Evolutionary conservation across 768 basidiomycete species (phyloP).

Genomic region (Ephemerocybe angulata): DNA sequence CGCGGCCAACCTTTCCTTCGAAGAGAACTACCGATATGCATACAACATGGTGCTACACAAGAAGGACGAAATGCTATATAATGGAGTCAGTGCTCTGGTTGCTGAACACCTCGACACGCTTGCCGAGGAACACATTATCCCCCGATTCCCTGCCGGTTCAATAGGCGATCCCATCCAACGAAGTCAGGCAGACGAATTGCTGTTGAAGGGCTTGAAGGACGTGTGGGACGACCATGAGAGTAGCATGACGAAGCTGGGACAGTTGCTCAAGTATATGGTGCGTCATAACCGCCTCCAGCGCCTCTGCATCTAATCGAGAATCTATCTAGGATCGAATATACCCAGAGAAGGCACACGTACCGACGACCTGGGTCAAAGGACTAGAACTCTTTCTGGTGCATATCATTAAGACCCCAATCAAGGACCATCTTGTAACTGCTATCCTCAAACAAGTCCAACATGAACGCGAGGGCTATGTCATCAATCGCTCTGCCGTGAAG

Average conservation of each 20-base stretch:
- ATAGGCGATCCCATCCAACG: conserved; percentile 67
- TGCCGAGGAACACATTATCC: conserved; percentile 70
- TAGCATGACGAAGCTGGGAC: conserved; percentile 83
- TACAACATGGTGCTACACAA: conserved; percentile 93
- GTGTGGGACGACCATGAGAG: conserved; percentile 95
- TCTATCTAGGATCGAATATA: conserved; percentile 81
- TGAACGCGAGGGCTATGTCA: conserved; percentile 87
- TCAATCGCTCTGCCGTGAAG: conserved; percentile 88
- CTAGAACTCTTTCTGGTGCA: conserved; percentile 77
- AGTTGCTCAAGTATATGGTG: conserved; percentile 96
- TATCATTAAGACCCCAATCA: conserved; percentile 79
- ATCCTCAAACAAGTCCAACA: conserved; percentile 83
- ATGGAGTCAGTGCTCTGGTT: conserved; percentile 76
- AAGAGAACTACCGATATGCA: conserved; percentile 91
- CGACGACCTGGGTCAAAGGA: conserved; percentile 78
- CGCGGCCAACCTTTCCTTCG: conserved; percentile 66
- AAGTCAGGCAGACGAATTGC: conserved; percentile 78
- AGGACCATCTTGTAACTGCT: conserved; percentile 76
- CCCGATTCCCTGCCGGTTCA: conserved; percentile 75
- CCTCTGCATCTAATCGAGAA: neutral
- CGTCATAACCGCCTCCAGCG: conserved; percentile 18
- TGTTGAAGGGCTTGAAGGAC: conserved; percentile 76
- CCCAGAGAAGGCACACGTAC: conserved; percentile 68
- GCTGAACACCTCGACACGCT: conserved; percentile 79
- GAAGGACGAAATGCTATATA: conserved; percentile 81